These are phyloP conservation scores for Verticillium longisporum DNA, from an alignment of 2,329 filamentous ascomycete genomes.

Conservation along the genomic window DNA sequence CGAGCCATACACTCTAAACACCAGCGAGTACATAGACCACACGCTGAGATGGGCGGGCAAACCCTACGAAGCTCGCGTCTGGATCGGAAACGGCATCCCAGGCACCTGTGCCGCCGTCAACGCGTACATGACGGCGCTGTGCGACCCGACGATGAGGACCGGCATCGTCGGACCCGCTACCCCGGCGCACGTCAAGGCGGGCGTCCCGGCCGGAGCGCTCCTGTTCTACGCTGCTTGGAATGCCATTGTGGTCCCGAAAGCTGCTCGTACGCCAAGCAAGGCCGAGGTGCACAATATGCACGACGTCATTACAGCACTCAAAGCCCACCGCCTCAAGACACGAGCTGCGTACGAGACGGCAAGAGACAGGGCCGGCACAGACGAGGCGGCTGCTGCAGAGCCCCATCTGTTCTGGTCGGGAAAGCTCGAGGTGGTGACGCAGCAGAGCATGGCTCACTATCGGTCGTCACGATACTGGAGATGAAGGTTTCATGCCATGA, in stretches of 20 bases:
- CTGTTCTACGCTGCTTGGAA: slow-evolving; percentile 48
- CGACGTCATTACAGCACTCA: slow-evolving; percentile 36
- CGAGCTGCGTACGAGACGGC: slow-evolving; percentile 19
- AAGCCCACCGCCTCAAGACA: slow-evolving; percentile 26
- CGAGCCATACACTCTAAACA: slow-evolving; percentile 16
- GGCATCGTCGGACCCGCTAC: slow-evolving; percentile 35
- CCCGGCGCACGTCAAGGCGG: slow-evolving; percentile 41
- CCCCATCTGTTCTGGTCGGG: slow-evolving; percentile 31
- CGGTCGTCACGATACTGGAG: slow-evolving; percentile 5
- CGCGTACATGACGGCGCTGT: slow-evolving; percentile 40
- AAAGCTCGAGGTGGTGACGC: slow-evolving; percentile 24
- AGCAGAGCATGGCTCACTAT: slow-evolving; percentile 10
- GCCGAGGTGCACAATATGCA: slow-evolving; percentile 28
- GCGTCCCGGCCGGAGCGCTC: slow-evolving; percentile 36
- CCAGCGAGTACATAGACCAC: slow-evolving; percentile 20
- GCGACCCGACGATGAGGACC: slow-evolving; percentile 25
- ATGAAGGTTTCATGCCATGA: background rate
- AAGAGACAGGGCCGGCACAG: slow-evolving; percentile 7
- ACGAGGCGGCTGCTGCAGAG: slow-evolving; percentile 6
- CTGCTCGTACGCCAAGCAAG: slow-evolving; percentile 19
- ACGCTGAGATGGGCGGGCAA: slow-evolving; percentile 20
- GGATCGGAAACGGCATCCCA: slow-evolving; percentile 34
- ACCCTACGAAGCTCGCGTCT: slow-evolving; percentile 29
- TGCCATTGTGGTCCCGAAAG: slow-evolving; percentile 32
- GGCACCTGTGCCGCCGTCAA: slow-evolving; percentile 30